These are phyloP conservation scores for Chloranthus sessilifolius DNA, from an alignment of 164 flowering plant genomes.

Conservation along the genomic window DNA sequence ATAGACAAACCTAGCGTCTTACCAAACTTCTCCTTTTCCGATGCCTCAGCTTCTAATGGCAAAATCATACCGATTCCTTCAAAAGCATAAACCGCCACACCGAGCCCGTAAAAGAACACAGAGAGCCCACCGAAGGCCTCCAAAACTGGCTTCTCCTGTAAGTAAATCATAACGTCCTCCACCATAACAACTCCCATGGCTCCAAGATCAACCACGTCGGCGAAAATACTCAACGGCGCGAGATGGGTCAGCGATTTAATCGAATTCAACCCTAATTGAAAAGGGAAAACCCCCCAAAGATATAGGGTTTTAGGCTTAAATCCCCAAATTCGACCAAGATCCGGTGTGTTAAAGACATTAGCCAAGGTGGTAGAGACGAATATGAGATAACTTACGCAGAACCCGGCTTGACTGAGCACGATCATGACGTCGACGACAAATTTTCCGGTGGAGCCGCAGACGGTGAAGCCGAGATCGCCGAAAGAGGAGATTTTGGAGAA, in stretches of 20 bases:
- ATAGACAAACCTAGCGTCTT: conserved; percentile 45
- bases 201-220: conserved; percentile 78
- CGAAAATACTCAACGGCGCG: conserved; percentile 91
- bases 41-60: conserved; percentile 71
- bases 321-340: conserved; percentile 8
- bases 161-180: conserved; percentile 43
- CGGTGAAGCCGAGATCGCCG: conserved; percentile 51
- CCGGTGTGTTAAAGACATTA: conserved; percentile 22
- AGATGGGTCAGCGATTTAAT: conserved; percentile 72
- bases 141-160: conserved; percentile 28
- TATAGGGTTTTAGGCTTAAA: conserved; percentile 33
- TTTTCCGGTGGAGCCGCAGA: conserved; percentile 44
- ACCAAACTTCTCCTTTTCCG: conserved; percentile 58
- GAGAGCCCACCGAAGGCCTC: conserved; percentile 58
- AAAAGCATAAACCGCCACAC: conserved; percentile 76
- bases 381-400: conserved; percentile 43
- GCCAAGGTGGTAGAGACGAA: conserved; percentile 58
- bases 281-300: conserved; percentile 70
- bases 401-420: conserved; percentile 55
- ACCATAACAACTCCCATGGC: conserved; percentile 85
- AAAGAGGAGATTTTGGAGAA: conserved; percentile 35
- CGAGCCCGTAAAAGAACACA: conserved; percentile 64
- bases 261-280: conserved; percentile 76
- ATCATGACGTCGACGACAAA: conserved; percentile 47
- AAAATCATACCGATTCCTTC: conserved; percentile 87